Base-by-base conservation (phyloP, 2,329 filamentous ascomycete species). In the Epichloe amarillans region DNA sequence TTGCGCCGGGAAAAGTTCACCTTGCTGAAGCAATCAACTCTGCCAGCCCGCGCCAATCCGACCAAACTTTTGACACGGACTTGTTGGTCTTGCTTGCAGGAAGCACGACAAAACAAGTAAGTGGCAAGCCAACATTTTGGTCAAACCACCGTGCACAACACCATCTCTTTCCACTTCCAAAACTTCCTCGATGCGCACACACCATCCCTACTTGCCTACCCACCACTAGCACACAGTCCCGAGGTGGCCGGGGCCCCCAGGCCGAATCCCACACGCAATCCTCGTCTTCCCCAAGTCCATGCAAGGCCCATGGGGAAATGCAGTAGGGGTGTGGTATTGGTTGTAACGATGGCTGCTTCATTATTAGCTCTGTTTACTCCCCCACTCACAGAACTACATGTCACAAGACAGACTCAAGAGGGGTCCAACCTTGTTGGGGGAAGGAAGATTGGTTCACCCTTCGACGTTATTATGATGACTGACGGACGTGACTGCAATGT, bases 251-350 rank as follows among this genome's bases (percentile, higher is more conserved):
- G 35, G 39, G 17, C 11, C 45, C 45, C 45, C 46, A 47, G 15
- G 45, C 50, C 50, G 12, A 30, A 45, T 49, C 40, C 43, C 45
- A 37, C 33, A 8, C 41, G 3, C 36, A 33, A 35, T 35, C n/a
- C 21, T 41, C 36, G 23, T 48, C 11, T n/a, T 44, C 45, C 37
- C 44, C 50, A 40, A 15, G 17, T 47, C 17, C 12, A 11, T 38
- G 47, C 12, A 37, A 33, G 39, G 42, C 50, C 50, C 50, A 46
- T 51, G 45, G 45, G 50, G 50, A 48, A 47, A 21, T 26, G 23
- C 33, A 50, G 41, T 39, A 35, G 5, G 41, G 36, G 48, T 26
- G 48, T 45, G 37, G 48, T 33, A 50, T 50, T 42, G 26, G 14
- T 49, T 36, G 46, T 26, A 37, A 42, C 30, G 21, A 47, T 49